Evolutionary conservation across 495 filamentous ascomycete genomes (phyloP).

Genomic region (Daldinia loculata): DNA sequence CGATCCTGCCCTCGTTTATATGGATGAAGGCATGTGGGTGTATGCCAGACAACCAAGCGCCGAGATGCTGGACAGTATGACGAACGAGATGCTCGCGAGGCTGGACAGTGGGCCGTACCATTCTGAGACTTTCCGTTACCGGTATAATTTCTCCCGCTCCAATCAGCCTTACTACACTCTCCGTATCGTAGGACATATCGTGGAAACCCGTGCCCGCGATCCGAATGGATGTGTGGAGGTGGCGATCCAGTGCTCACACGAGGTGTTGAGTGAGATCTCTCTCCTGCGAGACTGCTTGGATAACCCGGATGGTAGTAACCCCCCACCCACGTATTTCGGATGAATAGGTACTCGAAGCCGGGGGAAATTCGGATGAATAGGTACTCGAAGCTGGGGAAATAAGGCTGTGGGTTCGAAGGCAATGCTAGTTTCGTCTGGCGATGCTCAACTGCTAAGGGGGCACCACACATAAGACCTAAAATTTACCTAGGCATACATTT

Average conservation of each 20-base stretch:
- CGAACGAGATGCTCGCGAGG: not conserved
- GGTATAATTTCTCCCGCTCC: not conserved
- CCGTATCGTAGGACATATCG: constrained; percentile 14
- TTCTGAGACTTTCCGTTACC: not conserved
- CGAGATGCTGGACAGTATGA: not conserved
- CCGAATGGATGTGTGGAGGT: not conserved
- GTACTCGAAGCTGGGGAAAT: too few species aligned
- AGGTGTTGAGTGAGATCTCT: constrained; percentile 16
- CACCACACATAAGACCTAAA: too few species aligned
- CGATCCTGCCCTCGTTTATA: not conserved
- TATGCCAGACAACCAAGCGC: constrained; percentile 2
- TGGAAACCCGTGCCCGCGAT: not conserved
- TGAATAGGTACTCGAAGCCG: too few species aligned
- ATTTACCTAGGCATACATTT: too few species aligned
- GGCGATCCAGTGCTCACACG: constrained; percentile 13
- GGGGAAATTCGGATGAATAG: too few species aligned
- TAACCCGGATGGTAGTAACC: not conserved
- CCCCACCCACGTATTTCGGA: not conserved
- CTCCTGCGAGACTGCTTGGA: not conserved
- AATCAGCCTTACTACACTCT: not conserved
- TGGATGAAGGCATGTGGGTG: constrained; percentile 25
- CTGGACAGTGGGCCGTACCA: not conserved
- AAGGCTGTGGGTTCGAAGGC: too few species aligned
- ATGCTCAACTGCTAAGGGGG: too few species aligned
- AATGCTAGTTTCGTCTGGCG: too few species aligned